A percentile compares a stretch with the other conserved stretches of the same genome.
phyloP scores from a whole-genome alignment of 805 yeast genomes.

The Starmerella ratchasimensis region DNA sequence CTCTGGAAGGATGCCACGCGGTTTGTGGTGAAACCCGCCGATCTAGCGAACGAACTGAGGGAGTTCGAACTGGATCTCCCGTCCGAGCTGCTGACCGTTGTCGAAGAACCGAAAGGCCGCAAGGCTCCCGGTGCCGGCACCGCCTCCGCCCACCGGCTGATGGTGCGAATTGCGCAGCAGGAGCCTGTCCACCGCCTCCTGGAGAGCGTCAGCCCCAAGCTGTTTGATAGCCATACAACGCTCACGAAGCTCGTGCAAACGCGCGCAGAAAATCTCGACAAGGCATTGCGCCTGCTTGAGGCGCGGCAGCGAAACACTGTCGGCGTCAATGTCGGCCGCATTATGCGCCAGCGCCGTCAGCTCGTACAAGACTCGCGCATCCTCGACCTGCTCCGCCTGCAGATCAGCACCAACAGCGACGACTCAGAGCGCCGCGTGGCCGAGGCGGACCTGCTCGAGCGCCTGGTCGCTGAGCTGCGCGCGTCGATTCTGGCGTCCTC shows the following conservation, averaged over 20 bases:
- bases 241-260: conserved; percentile 16
- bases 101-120: neutral
- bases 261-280: conserved; percentile 21
- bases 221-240: conserved; percentile 15
- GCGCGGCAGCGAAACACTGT: conserved; percentile 20
- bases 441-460: conserved; percentile 49
- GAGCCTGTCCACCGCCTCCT: neutral
- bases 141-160: no score
- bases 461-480: conserved; percentile 40
- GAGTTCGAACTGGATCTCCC: no score
- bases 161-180: neutral
- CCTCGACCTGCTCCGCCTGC: conserved; percentile 38
- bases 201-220: neutral
- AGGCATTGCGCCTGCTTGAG: conserved; percentile 17
- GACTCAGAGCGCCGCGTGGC: conserved; percentile 42
- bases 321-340: conserved; percentile 10
- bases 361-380: conserved; percentile 39
- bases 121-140: no score
- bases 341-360: conserved; percentile 28
- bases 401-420: conserved; percentile 47
- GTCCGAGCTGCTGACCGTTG: no score
- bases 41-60: neutral
- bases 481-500: no score
- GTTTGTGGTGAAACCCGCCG: conserved; percentile 1
- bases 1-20: neutral